A percentile compares a stretch with the other conserved stretches of the same genome.
These are phyloP conservation scores for Hericium rajendrae DNA, from an alignment of 768 basidiomycete species.

Conservation along the genomic window DNA sequence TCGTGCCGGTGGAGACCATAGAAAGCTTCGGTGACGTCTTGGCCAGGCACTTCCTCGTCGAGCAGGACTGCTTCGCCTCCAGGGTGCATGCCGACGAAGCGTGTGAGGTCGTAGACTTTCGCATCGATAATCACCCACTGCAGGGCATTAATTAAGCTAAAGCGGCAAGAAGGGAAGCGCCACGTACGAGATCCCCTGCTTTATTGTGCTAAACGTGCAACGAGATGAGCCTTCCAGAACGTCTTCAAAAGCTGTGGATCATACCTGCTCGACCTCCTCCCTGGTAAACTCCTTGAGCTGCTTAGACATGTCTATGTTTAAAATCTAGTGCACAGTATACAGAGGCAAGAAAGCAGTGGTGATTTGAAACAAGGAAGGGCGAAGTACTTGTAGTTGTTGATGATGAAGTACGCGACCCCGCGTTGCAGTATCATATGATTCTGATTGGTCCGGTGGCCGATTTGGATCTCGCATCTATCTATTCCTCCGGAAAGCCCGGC, in stretches of 20 bases:
- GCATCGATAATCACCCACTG: conserved; percentile 82
- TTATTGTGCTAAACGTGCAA: conserved; percentile 58
- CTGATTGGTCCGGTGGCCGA: no score
- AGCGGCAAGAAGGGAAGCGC: not conserved
- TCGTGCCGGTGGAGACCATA: conserved; percentile 81
- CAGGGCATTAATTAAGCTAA: not conserved
- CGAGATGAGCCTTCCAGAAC: not conserved
- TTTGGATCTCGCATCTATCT: no score
- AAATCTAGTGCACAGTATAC: no score
- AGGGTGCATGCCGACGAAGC: conserved; percentile 75
- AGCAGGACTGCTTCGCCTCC: conserved; percentile 74
- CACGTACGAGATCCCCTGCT: conserved; percentile 59
- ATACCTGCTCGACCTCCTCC: conserved; percentile 44
- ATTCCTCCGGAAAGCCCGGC: no score
- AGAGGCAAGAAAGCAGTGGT: no score
- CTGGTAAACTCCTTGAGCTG: conserved; percentile 40
- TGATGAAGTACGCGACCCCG: no score
- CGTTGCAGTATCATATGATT: no score
- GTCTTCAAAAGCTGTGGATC: not conserved
- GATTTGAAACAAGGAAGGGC: no score
- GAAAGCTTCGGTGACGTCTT: conserved; percentile 80
- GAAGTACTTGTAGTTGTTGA: no score
- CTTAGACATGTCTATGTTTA: conserved; percentile 2
- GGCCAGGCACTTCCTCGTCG: conserved; percentile 73
- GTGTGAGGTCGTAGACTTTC: conserved; percentile 75